Evolutionary conservation across 108 stramenopile genomes (phyloP).

Genomic region (Hondaea fermentalgiana): DNA sequence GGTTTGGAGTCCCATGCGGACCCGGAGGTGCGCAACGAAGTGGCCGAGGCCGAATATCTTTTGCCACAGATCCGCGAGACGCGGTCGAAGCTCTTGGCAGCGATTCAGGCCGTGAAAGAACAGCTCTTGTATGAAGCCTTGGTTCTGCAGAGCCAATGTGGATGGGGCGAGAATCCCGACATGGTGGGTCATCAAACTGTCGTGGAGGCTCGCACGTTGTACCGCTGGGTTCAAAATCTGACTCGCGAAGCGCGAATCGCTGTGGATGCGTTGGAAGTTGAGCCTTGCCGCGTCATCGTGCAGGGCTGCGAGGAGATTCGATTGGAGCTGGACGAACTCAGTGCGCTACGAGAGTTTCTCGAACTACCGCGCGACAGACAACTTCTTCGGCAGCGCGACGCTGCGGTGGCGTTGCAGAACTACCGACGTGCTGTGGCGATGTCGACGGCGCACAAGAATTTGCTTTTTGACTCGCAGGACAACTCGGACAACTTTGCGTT

Average conservation of each 20-base stretch:
- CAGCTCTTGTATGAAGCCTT: not conserved
- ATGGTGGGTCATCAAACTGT: not conserved
- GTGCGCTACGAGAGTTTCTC: not conserved
- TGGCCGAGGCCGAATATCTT: not conserved
- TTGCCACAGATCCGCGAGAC: not conserved
- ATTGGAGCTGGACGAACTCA: not conserved
- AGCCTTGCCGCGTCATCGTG: not conserved
- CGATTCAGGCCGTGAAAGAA: not conserved
- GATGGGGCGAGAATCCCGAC: not conserved
- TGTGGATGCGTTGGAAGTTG: not conserved
- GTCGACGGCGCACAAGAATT: not conserved
- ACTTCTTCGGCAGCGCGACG: constrained; percentile 4
- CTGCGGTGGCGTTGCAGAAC: constrained; percentile 10
- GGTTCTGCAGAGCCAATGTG: not conserved
- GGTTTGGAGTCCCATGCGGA: not conserved
- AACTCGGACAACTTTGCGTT: not conserved
- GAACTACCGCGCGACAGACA: not conserved
- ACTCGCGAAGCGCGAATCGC: not conserved
- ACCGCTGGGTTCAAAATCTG: not conserved
- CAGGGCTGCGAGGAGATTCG: constrained; percentile 2
- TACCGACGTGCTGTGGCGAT: not conserved
- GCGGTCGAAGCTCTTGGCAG: not conserved
- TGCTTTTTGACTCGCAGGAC: not conserved
- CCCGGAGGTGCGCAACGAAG: not conserved
- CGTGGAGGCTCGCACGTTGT: not conserved